Evolutionary conservation across 768 basidiomycete species (phyloP).

Genomic region (Vararia minispora): DNA sequence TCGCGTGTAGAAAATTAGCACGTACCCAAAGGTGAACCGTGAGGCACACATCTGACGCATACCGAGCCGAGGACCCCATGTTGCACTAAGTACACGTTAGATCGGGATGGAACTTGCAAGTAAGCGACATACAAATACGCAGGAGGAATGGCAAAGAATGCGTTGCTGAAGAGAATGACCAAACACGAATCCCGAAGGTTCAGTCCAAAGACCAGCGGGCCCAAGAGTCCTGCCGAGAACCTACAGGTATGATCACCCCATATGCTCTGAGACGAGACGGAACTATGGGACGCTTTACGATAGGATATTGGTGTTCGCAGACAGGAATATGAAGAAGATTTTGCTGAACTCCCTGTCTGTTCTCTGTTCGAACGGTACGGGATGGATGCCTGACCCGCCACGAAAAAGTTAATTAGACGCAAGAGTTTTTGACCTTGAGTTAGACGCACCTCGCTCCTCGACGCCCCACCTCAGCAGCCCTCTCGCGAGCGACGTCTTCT

Average conservation of each 20-base stretch:
- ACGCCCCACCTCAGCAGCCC: slow-evolving; percentile 22
- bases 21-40: slow-evolving; percentile 44
- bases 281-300: slow-evolving; percentile 23
- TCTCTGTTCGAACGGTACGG: slow-evolving; percentile 22
- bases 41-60: slow-evolving; percentile 76
- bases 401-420: background rate
- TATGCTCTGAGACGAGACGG: too few relatives aligned
- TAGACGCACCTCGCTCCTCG: slow-evolving; percentile 21
- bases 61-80: slow-evolving; percentile 72
- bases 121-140: slow-evolving; percentile 27
- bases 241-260: too few relatives aligned
- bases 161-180: slow-evolving; percentile 36
- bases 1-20: slow-evolving; percentile 6
- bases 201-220: slow-evolving; percentile 32
- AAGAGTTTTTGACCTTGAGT: background rate
- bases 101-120: background rate
- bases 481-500: slow-evolving; percentile 8
- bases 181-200: slow-evolving; percentile 33
- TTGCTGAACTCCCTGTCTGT: slow-evolving; percentile 29
- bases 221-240: slow-evolving; percentile 37
- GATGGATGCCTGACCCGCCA: slow-evolving; percentile 21
- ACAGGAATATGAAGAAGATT: slow-evolving; percentile 31
- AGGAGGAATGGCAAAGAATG: slow-evolving; percentile 29
- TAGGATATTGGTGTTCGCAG: slow-evolving; percentile 28
- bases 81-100: slow-evolving; percentile 25